Evolutionary conservation across 2,329 filamentous ascomycete species (phyloP), one percentile per base, ranked within the genome.

Genomic region (Colletotrichum somersetense): DNA sequence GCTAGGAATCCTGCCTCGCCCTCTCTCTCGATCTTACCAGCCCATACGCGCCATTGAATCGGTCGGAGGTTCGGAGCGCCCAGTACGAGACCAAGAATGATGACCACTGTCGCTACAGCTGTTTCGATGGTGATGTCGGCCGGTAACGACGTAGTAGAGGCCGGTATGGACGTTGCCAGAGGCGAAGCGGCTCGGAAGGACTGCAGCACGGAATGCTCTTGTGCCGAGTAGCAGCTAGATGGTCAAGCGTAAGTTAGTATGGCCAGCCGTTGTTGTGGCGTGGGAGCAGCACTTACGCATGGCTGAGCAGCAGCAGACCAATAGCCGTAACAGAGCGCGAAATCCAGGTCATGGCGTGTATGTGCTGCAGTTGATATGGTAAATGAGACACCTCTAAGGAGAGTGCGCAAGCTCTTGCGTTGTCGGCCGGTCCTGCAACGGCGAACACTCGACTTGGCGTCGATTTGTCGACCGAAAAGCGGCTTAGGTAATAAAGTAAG

Each of bases 61-160:
- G 96, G 96, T 80, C 94, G 92, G 74, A 98, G 86, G 56, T 90
- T 89, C 16, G 93, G 91, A 4, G 93, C 92, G 46, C 91, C 91
- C 0, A 94, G 82, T 0, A 98, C 94, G 38, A 98, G 89, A 53
- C 96, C 96, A 0, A 94, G 80, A 66, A 92, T 93, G n/a, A 97
- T 88, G n/a, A 95, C 80, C 33, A 97, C 81, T 6, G 96, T 91
- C 1, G 95, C 93, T 55, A 93, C 81, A 20, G 98, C 85, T 1
- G 95, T 95, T 83, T 99, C 96, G 76, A 97, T 88, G 48, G 91
- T 90, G 77, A 99, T 97, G 79, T 99, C 96, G 73, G 93, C 83
- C 0, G 96, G 96, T 1, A 98, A 87, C 20, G 88, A 84, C 5
- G 86, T 80, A 35, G 83, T 78, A 5, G 84, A 77, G 53, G 85